A percentile compares a stretch with the other conserved stretches of the same genome.
These are phyloP conservation scores for Fusarium sp. DNA, from an alignment of 2,329 filamentous ascomycete genomes.

Conservation along the genomic window DNA sequence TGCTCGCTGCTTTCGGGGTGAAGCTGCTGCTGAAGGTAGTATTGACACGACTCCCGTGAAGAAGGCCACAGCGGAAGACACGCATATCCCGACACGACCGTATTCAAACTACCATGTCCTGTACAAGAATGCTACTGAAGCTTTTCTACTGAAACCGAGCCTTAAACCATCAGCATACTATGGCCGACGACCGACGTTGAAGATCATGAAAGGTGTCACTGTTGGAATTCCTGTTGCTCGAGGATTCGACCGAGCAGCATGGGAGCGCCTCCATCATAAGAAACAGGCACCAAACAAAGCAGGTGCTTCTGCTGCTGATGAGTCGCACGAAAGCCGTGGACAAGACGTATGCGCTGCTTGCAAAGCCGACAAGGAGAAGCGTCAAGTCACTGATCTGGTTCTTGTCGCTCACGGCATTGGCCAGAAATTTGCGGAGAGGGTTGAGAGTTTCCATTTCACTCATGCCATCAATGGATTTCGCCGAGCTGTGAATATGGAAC, in stretches of 20 bases:
- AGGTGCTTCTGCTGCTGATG: slow-evolving; percentile 44
- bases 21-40: slow-evolving; percentile 67
- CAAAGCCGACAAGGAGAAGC: slow-evolving; percentile 70
- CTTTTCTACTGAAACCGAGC: slow-evolving; percentile 88
- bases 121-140: slow-evolving; percentile 80
- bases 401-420: slow-evolving; percentile 96
- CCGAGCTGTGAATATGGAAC: slow-evolving; percentile 85
- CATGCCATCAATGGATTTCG: slow-evolving; percentile 94
- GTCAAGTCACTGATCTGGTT: slow-evolving; percentile 85
- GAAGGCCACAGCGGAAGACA: slow-evolving; percentile 52
- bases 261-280: slow-evolving; percentile 76
- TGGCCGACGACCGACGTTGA: slow-evolving; percentile 81
- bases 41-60: slow-evolving; percentile 51
- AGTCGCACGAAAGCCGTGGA: slow-evolving; percentile 46
- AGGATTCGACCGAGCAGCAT: slow-evolving; percentile 83
- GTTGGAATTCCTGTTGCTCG: slow-evolving; percentile 90
- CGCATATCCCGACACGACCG: slow-evolving; percentile 59
- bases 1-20: slow-evolving; percentile 68
- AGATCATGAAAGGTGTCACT: slow-evolving; percentile 84
- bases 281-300: slow-evolving; percentile 50
- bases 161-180: slow-evolving; percentile 88
- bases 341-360: slow-evolving; percentile 66
- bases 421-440: slow-evolving; percentile 92
- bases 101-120: slow-evolving; percentile 86
- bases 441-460: slow-evolving; percentile 97